phyloP scores from a whole-genome alignment of 1,284 basidiomycete genomes.

The Puccinia polysora region DNA sequence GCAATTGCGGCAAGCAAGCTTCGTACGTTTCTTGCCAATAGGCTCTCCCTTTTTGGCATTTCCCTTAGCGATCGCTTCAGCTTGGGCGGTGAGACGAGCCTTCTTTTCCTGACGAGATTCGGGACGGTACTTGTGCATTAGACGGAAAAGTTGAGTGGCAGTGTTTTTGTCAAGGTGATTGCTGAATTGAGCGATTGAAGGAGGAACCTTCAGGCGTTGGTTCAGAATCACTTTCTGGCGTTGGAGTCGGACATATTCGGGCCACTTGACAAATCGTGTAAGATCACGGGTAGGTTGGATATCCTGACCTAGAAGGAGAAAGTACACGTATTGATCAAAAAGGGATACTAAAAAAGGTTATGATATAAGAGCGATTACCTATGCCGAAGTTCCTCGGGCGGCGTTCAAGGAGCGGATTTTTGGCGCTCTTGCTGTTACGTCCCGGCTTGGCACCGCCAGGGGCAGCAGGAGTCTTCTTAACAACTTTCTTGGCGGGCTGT shows the following conservation, averaged over 20 bases:
- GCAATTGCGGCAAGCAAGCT: neutral
- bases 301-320: conserved; percentile 70
- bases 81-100: conserved; percentile 74
- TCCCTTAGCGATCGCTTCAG: conserved; percentile 70
- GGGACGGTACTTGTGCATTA: conserved; percentile 86
- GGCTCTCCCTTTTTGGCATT: conserved; percentile 70
- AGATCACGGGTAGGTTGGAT: conserved; percentile 84
- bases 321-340: neutral
- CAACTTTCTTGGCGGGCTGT: conserved; percentile 51
- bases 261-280: conserved; percentile 99
- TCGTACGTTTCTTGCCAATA: conserved; percentile 46
- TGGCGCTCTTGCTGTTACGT: conserved; percentile 59
- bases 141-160: conserved; percentile 94
- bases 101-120: conserved; percentile 98
- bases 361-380: conserved; percentile 60
- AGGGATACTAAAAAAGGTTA: neutral
- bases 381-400: conserved; percentile 89
- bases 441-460: conserved; percentile 27
- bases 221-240: conserved; percentile 97
- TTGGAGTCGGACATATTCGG: conserved; percentile 96
- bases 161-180: conserved; percentile 99
- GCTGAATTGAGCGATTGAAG: conserved; percentile 94
- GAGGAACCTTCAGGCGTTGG: conserved; percentile 98
- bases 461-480: conserved; percentile 34
- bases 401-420: conserved; percentile 95